Evolutionary conservation across 2,329 filamentous ascomycete species (phyloP).

Genomic region (Ophiocordyceps robertsii): DNA sequence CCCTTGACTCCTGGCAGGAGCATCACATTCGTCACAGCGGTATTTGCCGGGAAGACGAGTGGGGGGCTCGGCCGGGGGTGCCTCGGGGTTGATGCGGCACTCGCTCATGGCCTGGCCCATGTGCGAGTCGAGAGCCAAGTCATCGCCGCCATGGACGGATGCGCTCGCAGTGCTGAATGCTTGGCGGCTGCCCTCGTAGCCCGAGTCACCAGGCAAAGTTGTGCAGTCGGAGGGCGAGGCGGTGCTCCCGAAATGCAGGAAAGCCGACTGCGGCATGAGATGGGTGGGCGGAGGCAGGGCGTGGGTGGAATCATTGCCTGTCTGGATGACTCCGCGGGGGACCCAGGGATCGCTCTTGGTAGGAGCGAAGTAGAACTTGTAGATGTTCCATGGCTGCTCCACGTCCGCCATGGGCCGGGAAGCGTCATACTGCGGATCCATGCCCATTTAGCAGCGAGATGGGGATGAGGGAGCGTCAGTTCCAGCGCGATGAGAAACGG

Average conservation of each 20-base stretch:
- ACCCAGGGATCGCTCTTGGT: constrained; percentile 27
- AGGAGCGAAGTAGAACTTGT: constrained; percentile 22
- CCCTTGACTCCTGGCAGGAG: constrained; percentile 34
- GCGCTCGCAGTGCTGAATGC: constrained; percentile 28
- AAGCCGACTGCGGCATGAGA: not conserved
- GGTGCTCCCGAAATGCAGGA: constrained; percentile 12
- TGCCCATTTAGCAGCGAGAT: not conserved
- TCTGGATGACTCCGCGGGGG: constrained; percentile 15
- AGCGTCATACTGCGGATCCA: constrained; percentile 2
- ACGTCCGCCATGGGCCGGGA: not conserved
- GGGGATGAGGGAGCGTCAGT: not conserved
- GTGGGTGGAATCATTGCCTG: constrained; percentile 14
- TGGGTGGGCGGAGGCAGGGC: constrained; percentile 2
- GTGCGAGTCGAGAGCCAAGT: not conserved
- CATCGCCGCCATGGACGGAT: constrained; percentile 30
- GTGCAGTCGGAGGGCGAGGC: constrained; percentile 24
- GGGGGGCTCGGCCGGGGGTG: not conserved
- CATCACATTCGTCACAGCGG: constrained; percentile 25
- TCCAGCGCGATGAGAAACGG: not conserved
- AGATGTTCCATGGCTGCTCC: constrained; percentile 9
- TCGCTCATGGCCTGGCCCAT: constrained; percentile 20
- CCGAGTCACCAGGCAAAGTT: constrained; percentile 28
- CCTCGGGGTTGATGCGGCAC: constrained; percentile 8
- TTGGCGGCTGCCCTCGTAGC: constrained; percentile 27
- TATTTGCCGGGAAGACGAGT: constrained; percentile 4